Evolutionary conservation across 2,329 filamentous ascomycete species (phyloP), one percentile per base, ranked within the genome.

Genomic region (Colletotrichum sp.): DNA sequence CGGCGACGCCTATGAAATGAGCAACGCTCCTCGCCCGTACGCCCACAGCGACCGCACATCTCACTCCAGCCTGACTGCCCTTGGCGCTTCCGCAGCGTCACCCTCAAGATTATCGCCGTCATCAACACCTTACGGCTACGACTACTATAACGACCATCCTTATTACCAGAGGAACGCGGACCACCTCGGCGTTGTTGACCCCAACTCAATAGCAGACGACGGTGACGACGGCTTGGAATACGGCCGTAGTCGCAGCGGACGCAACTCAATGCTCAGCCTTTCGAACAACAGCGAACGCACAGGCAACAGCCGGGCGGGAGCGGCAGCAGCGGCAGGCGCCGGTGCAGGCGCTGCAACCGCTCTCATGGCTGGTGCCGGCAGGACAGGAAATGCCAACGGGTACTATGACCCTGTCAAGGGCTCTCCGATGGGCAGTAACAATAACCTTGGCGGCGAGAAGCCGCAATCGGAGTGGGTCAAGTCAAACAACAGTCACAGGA

Each of bases 181-280:
- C 74, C 84, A 88, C 28, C 84, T 93, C 6, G 90, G 90, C 52
- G 86, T 91, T 3, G 90, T 97, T 75, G 93, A 98, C 82, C 95
- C 96, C 4, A 92, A 94, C 80, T 92, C 93, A 16, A 96, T 98
- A 78, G 91, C 91, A 26, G 96, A 98, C 82, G 96, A 98, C 81
- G 95, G 95, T 32, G 96, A 98, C 80, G 96, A 98, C 82, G 95
- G 94, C 2, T 89, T 97, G 67, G 88, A 90, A 6, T 93, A 90
- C 79, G 64, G 70, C 13, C 43, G 32, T 28, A 85, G 83, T 66
- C 84, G 83, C 64, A 81, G 84, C 83, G 79, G 88, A 82, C 88
- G 90, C 75, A 89, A 88, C 78, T 92, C 93, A 43, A 90, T 93
- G 82, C 84, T 93, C 43, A 92, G 90, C 74, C 84, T 92, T 5